These are phyloP conservation scores for Alternaria rosae DNA, from an alignment of 2,329 filamentous ascomycete genomes.

Conservation along the genomic window DNA sequence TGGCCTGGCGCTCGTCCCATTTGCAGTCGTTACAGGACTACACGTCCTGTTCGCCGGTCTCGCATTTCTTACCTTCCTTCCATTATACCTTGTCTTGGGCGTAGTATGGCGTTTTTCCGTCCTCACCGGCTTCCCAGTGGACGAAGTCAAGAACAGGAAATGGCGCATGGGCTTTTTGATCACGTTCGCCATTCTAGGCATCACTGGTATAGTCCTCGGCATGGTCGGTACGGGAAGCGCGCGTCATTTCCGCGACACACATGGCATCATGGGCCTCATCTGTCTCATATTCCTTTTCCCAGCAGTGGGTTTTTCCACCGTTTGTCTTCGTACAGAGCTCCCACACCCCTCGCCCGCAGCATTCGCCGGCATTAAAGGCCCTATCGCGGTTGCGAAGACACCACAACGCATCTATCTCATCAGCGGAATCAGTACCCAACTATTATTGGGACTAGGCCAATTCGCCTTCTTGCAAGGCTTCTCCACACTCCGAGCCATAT, in stretches of 20 bases:
- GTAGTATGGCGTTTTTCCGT: conserved; percentile 36
- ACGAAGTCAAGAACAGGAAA: conserved; percentile 33
- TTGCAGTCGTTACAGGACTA: conserved; percentile 29
- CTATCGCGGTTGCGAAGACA: conserved; percentile 30
- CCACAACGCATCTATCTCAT: conserved; percentile 34
- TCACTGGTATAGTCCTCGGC: conserved; percentile 31
- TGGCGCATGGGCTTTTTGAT: conserved; percentile 34
- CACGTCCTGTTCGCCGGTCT: conserved; percentile 33
- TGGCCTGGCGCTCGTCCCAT: conserved; percentile 23
- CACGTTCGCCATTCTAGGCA: conserved; percentile 23
- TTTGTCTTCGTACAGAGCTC: conserved; percentile 31
- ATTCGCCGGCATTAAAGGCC: conserved; percentile 30
- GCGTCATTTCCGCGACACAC: conserved; percentile 31
- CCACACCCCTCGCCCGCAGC: conserved; percentile 27
- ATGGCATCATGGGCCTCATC: conserved; percentile 36
- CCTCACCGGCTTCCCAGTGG: conserved; percentile 31
- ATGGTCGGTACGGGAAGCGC: conserved; percentile 37
- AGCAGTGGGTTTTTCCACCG: conserved; percentile 20
- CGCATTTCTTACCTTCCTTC: conserved; percentile 36
- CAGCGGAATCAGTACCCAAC: conserved; percentile 28
- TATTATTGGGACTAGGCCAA: conserved; percentile 28
- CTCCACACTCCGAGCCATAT: conserved; percentile 29
- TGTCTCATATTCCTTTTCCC: conserved; percentile 30
- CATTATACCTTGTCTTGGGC: conserved; percentile 35
- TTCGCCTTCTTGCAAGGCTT: conserved; percentile 33